Base-by-base conservation (phyloP, 768 basidiomycete species). In the Lactarius evosmus region DNA sequence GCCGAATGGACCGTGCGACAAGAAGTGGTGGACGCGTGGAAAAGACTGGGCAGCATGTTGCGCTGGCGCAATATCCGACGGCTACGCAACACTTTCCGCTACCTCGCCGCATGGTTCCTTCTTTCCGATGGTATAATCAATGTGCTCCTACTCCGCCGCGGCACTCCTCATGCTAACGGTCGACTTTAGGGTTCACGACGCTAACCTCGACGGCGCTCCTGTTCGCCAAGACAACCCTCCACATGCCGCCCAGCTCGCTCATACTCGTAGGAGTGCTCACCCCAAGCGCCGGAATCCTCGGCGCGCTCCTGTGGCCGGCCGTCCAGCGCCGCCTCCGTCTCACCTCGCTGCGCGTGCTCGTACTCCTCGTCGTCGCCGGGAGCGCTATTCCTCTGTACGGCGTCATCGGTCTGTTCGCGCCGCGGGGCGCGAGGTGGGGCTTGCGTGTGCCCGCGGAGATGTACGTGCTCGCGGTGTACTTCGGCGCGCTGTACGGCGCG, bases 61-160 rank as follows among this genome's bases (percentile, higher is more conserved):
- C 79, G 78, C 1, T 87, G 84, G 80, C 76, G 75, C 8, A 87
- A 96, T 71, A 85, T 95, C 44, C 82, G 82, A 72, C 82, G 82
- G 58, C 78, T 98, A 17, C 81, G 82, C 33, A 88, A 93, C 70
- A 94, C 95, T 1, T 98, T 95, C 79, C 82, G 82, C 68, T 98
- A 93, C 70, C 86, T 98, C 49, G 83, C 87, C 6, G 93, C 96
- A 0, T 98, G 95, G 95, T 95, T 97, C 73, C 80, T 98, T 14
- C 83, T 98, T 27, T 93, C 91, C 1, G 95, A 98, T 70, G 92
- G 93, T 91, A 58, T 50, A 83, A 74, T 33, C 11, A 0, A n/a
- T n/a, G n/a, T n/a, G 7, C 27, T 9, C 9, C 17, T 19, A n/a
- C 32, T 30, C 50, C 41, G n/a, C 41, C 50, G 44, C 41, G 6